A percentile compares a stretch with the other conserved stretches of the same genome.
phyloP scores from a whole-genome alignment of 345 rosid genomes.

The Arabis alpina region DNA sequence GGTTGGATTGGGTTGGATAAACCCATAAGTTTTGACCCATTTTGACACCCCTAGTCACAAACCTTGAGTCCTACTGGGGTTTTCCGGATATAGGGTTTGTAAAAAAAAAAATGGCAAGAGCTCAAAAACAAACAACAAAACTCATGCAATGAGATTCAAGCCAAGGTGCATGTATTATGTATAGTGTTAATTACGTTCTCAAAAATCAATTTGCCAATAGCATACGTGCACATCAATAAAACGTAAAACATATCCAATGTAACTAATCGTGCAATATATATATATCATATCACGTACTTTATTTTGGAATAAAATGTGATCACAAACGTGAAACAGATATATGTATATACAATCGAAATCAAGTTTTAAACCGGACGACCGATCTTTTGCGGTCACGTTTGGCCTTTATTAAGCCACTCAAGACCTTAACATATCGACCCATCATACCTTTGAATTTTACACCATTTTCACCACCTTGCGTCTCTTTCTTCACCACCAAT shows the following conservation, averaged over 20 bases:
- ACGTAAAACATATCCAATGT: slow-evolving; percentile 14
- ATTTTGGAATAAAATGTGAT: background rate
- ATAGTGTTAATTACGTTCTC: slow-evolving; percentile 22
- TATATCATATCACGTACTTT: background rate
- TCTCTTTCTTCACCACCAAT: slow-evolving; percentile 50
- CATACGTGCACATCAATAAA: slow-evolving; percentile 21
- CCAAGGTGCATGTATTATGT: background rate
- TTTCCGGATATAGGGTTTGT: no score
- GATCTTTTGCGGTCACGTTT: slow-evolving; percentile 48
- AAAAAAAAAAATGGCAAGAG: background rate
- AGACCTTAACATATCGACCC: slow-evolving; percentile 62
- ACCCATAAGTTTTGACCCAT: no score
- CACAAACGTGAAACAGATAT: slow-evolving; percentile 2
- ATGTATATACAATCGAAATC: slow-evolving; percentile 12
- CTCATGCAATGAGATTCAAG: background rate
- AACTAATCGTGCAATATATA: slow-evolving; percentile 13
- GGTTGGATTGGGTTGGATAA: no score
- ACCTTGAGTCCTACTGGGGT: no score
- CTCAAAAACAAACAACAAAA: slow-evolving; percentile 7
- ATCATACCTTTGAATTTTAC: slow-evolving; percentile 61
- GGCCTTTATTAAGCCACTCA: slow-evolving; percentile 59
- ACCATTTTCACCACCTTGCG: slow-evolving; percentile 37
- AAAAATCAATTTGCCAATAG: slow-evolving; percentile 14
- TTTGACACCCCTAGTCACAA: no score
- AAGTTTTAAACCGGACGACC: slow-evolving; percentile 25